Evolutionary conservation across 306 rosid genomes (phyloP), one percentile per base, ranked within the genome.

Genomic region (Calophaca sinica): DNA sequence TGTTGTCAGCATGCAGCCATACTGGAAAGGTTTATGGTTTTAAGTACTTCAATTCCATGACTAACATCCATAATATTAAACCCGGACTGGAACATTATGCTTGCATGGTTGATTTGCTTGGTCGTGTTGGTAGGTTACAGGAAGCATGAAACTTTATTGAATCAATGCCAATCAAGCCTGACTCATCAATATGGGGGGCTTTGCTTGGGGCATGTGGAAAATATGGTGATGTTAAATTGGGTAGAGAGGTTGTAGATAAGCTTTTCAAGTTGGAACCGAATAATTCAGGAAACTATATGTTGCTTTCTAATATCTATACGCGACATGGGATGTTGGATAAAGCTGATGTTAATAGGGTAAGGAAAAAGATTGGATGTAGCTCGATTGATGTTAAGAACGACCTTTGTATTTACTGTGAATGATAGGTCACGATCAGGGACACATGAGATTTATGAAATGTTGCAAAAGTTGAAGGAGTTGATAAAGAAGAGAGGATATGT

Each of bases 41-140:
- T 68, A 70, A 46, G 59, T 85, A 77, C 80, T 89, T 89, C 62
- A 41, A 80, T 75, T 89, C 91, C 44, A 82, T 89, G 91, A 28
- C 55, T 72, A 50, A 72, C 76, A 70, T 77, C 28, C 83, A 87
- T 68, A 80, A 81, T 36, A 63, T 85, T 55, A 62, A 63, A 59
- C 88, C 87, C 0, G 86, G 89, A 26, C 79, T 73, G 60, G 94
- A 89, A 79, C 94, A 89, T 77, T 87, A 77, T 80, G 89, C 94
- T 5, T 87, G 94, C 85, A 87, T 85, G 74, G 94, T 81, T 71
- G 89, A 89, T 81, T 79, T 87, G 84, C 88, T 89, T 82, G 88
- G 88, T 65, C 88, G 88, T 36, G 86, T 83, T 36, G 91, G 91
- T 48, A 72, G 70, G 46, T 81, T 89, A 82, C 61, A 79, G 64